A percentile compares a stretch with the other conserved stretches of the same genome.
phyloP scores from a whole-genome alignment of 1,284 basidiomycete species.

The Ganoderma lucidum region DNA sequence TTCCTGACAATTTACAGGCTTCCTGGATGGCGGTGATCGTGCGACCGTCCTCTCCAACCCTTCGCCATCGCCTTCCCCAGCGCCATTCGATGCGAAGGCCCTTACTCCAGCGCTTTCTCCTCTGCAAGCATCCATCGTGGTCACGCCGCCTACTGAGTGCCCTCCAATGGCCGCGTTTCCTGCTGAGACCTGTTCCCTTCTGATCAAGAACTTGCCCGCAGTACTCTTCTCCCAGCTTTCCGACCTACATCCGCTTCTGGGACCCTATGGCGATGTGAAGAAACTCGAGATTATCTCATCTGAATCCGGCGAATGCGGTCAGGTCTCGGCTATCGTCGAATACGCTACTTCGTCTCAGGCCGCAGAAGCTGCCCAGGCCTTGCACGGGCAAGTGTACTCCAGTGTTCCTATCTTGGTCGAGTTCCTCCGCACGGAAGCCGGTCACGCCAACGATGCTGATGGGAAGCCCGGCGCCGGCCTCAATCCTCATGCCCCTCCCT shows the following conservation, averaged over 20 bases:
- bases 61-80: constrained; percentile 47
- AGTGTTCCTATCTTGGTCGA: constrained; percentile 55
- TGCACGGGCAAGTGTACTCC: constrained; percentile 68
- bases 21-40: constrained; percentile 81
- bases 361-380: constrained; percentile 64
- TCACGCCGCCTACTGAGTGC: constrained; percentile 38
- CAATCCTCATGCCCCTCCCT: constrained; percentile 46
- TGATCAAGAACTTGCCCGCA: constrained; percentile 71
- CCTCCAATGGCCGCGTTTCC: constrained; percentile 25
- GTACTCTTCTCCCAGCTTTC: constrained; percentile 70
- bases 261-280: constrained; percentile 74
- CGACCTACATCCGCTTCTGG: constrained; percentile 76
- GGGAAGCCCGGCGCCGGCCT: constrained; percentile 38
- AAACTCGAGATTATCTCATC: constrained; percentile 54
- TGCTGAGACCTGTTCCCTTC: constrained; percentile 50
- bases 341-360: constrained; percentile 62
- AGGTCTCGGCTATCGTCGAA: constrained; percentile 66
- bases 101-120: constrained; percentile 33
- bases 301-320: constrained; percentile 44
- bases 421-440: constrained; percentile 46
- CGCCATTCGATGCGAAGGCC: constrained; percentile 36
- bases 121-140: constrained; percentile 31
- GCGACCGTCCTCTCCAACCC: constrained; percentile 59
- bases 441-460: constrained; percentile 29
- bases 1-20: constrained; percentile 53